phyloP scores from a whole-genome alignment of 352 stramenopile species.

The Phytophthora ramorum region DNA sequence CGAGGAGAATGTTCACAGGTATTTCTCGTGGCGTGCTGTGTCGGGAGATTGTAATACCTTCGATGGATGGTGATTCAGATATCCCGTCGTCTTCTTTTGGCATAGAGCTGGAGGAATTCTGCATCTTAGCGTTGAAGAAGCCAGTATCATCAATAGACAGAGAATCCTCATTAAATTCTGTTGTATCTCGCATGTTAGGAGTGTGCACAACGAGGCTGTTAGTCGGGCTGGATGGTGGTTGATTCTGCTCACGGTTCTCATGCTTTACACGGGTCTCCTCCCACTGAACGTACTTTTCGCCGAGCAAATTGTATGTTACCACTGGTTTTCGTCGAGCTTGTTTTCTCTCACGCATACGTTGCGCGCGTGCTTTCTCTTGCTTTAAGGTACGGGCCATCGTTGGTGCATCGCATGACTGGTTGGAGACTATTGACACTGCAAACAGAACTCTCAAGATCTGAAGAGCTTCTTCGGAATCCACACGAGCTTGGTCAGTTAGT shows the following conservation, averaged over 20 bases:
- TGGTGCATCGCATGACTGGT: conserved; percentile 17
- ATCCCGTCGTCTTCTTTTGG: background rate
- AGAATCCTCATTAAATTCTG: background rate
- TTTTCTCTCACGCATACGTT: conserved; percentile 37
- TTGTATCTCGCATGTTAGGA: conserved; percentile 8
- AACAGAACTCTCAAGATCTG: conserved; percentile 33
- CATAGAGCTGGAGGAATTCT: background rate
- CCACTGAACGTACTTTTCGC: conserved; percentile 72
- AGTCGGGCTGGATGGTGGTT: conserved; percentile 12
- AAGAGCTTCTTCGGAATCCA: conserved; percentile 34
- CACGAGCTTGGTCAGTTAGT: conserved; percentile 29
- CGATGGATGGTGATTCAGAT: background rate
- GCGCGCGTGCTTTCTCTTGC: conserved; percentile 14
- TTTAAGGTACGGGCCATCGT: conserved; percentile 18
- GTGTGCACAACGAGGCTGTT: conserved; percentile 28
- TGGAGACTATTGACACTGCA: conserved; percentile 9
- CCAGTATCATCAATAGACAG: background rate
- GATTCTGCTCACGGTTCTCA: conserved; percentile 1
- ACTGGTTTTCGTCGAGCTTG: conserved; percentile 43
- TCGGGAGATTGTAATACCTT: background rate
- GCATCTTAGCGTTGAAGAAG: background rate
- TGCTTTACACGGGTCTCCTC: conserved; percentile 20
- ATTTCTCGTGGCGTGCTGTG: background rate
- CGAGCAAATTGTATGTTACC: conserved; percentile 71
- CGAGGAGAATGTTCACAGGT: background rate